Evolutionary conservation across 2,329 filamentous ascomycete species (phyloP).

Genomic region (Zopfia rhizophila): DNA sequence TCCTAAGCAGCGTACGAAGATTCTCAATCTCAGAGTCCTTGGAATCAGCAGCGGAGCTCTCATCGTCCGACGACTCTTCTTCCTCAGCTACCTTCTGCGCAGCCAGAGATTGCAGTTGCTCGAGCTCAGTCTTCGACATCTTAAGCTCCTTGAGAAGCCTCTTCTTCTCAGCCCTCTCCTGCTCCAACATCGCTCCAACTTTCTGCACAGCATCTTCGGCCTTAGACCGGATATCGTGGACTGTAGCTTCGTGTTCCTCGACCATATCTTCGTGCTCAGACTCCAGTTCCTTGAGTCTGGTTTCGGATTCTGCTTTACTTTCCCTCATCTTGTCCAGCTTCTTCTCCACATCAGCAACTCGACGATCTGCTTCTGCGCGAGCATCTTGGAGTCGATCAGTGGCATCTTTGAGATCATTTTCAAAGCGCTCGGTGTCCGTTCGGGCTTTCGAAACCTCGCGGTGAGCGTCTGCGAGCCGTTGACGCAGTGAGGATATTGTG

Average conservation of each 20-base stretch:
- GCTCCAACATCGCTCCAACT: conserved; percentile 41
- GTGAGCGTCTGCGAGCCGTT: conserved; percentile 45
- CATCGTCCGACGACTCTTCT: conserved; percentile 21
- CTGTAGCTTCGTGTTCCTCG: conserved; percentile 37
- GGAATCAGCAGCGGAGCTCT: conserved; percentile 21
- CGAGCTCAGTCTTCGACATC: conserved; percentile 30
- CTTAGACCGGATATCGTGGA: conserved; percentile 44
- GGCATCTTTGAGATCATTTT: conserved; percentile 36
- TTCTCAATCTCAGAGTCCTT: conserved; percentile 40
- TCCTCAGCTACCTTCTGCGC: conserved; percentile 20
- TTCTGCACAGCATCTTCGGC: conserved; percentile 50
- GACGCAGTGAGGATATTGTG: conserved; percentile 38
- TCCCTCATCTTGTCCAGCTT: conserved; percentile 43
- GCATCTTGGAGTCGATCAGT: conserved; percentile 38
- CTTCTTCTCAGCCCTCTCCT: conserved; percentile 46
- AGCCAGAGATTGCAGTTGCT: conserved; percentile 29
- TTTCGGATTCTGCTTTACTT: conserved; percentile 35
- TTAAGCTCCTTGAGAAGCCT: conserved; percentile 40
- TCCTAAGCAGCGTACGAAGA: conserved; percentile 38
- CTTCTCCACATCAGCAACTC: conserved; percentile 40
- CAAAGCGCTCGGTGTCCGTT: conserved; percentile 37
- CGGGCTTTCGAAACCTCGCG: conserved; percentile 36
- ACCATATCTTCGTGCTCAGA: conserved; percentile 37
- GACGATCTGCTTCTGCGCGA: conserved; percentile 38
- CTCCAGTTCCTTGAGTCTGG: conserved; percentile 36